These are phyloP conservation scores for Posidonia australis DNA, from an alignment of 106 monocot genomes.

Conservation along the genomic window DNA sequence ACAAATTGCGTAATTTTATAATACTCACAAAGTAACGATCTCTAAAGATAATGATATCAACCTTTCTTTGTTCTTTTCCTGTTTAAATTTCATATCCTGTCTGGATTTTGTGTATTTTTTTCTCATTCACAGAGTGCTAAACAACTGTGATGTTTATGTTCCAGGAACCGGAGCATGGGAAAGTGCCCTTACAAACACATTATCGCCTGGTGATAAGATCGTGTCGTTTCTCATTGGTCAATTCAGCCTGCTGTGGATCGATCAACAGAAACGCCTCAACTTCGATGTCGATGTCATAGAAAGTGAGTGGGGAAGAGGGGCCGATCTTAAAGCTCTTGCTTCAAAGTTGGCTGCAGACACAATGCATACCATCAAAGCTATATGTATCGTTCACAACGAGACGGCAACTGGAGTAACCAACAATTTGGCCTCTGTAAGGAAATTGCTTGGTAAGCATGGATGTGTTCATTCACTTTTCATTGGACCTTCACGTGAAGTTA, in stretches of 20 bases:
- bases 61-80: too few relatives aligned
- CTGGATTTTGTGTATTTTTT: too few relatives aligned
- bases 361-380: conserved; percentile 62
- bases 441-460: conserved; percentile 52
- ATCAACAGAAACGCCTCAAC: conserved; percentile 83
- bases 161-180: conserved; percentile 95
- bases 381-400: conserved; percentile 92
- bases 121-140: too few relatives aligned
- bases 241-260: conserved; percentile 90
- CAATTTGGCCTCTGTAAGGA: conserved; percentile 56
- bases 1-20: too few relatives aligned
- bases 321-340: conserved; percentile 58
- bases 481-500: too few relatives aligned
- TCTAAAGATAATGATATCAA: too few relatives aligned
- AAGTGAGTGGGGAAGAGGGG: conserved; percentile 87
- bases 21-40: too few relatives aligned
- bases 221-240: conserved; percentile 81
- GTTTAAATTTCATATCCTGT: too few relatives aligned
- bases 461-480: conserved; percentile 4
- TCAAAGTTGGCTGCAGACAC: conserved; percentile 52
- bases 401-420: conserved; percentile 96
- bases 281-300: conserved; percentile 91
- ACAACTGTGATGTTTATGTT: neutral
- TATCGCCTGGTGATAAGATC: conserved; percentile 78
- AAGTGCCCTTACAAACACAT: conserved; percentile 88